These are phyloP conservation scores for Gamsiella multidivaricata DNA, from an alignment of 192 early-diverging fungal genomes.

Conservation along the genomic window DNA sequence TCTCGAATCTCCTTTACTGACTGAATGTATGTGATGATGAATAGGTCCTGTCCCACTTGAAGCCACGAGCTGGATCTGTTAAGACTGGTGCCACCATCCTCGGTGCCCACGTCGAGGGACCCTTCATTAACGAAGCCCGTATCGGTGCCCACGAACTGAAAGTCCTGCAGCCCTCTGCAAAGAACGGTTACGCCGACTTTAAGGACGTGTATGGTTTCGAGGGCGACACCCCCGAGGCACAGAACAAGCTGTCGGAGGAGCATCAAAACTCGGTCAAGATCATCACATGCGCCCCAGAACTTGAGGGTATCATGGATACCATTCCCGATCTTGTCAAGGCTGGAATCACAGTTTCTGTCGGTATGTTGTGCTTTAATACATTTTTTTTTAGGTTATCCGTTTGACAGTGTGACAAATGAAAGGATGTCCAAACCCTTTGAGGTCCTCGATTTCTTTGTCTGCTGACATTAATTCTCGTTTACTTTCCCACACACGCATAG, in stretches of 20 bases:
- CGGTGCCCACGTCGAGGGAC: conserved; percentile 68
- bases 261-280: conserved; percentile 69
- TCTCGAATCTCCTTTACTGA: no score
- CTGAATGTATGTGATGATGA: no score
- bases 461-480: no score
- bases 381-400: conserved; percentile 1
- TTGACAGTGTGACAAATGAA: no score
- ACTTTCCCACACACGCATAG: conserved; percentile 24
- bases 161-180: conserved; percentile 66
- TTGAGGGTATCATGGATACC: conserved; percentile 74
- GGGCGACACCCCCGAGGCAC: conserved; percentile 42
- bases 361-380: conserved; percentile 21
- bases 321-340: conserved; percentile 73
- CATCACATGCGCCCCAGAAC: conserved; percentile 83
- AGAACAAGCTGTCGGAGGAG: conserved; percentile 34
- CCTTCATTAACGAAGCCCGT: conserved; percentile 75
- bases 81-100: conserved; percentile 75
- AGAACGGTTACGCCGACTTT: conserved; percentile 71
- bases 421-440: no score
- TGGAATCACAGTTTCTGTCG: conserved; percentile 75
- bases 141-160: conserved; percentile 80
- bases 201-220: conserved; percentile 79
- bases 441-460: no score
- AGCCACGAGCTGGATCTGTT: conserved; percentile 70
- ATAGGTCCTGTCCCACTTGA: conserved; percentile 66